Base-by-base conservation (phyloP, 495 filamentous ascomycete species). In the Polyplosphaeria fusca region DNA sequence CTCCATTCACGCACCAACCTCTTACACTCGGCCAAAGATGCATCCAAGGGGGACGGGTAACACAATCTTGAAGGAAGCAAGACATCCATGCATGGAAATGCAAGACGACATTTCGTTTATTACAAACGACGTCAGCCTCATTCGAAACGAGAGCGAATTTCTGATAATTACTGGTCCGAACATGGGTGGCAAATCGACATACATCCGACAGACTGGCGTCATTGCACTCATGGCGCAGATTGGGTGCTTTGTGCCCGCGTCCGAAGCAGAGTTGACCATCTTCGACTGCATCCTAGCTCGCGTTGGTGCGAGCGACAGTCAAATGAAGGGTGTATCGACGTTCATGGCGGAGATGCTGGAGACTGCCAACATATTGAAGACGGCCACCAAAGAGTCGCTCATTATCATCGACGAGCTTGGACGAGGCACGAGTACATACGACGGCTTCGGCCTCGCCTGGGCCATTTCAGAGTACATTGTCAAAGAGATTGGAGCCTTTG, bases 281-380 rank as follows among this genome's bases (percentile, higher is more conserved):
- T 99, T 97, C 71, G 93, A 99, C 73, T 94, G 89, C 68, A 96
- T 99, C 53, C 89, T 99, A 28, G 94, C 93, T 7, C 86, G 93
- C 61, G 93, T 99, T 3, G 93, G 93, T 47, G 93, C 93, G 3
- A 91, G 86, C 67, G 93, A 99, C 71, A 91, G 87, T 5, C 93
- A 97, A 68, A 82, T 99, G 32, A 99, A 99, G 73, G 93, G 93
- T 30, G 94, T 99, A 5, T 95, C 89, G 37, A 99, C 93, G 0
- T 99, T 99, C 77, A 99, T 99, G 94, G 94, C 94, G 0, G 93
- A 99, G 75, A 99, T 99, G 93, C 80, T 99, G 23, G 93, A 99
- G 68, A 99, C 93, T 0, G 89, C 93, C 52, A 96, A 96, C 66
- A 99, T 99, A 58, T 86, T 99, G 67, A 97, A 97, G 73, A 91